A percentile compares a stretch with the other conserved stretches of the same genome.
Evolutionary conservation across 129 eudicot genomes (phyloP).

Genomic region (Oenanthe sinensis): DNA sequence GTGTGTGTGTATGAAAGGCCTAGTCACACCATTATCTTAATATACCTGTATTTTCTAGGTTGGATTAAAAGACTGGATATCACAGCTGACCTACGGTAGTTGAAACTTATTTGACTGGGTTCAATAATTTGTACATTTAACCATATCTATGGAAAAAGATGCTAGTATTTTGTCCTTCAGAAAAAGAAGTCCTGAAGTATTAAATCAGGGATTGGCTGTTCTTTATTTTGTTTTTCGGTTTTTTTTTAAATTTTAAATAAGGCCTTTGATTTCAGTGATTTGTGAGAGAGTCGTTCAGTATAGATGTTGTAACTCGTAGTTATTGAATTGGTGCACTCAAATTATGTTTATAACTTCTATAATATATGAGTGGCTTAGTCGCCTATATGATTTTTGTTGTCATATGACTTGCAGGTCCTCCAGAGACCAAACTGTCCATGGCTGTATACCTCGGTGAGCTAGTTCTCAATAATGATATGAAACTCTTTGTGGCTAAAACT

Average conservation of each 20-base stretch:
- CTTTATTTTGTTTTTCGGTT: not conserved
- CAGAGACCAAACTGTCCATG: slow-evolving; percentile 79
- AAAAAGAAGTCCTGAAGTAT: not conserved
- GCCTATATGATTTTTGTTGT: not conserved
- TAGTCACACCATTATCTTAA: not conserved
- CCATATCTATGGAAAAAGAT: not conserved
- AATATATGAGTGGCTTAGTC: not conserved
- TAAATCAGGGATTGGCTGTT: not conserved
- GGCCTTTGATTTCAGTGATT: not conserved
- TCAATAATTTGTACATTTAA: too few relatives aligned
- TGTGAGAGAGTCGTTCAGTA: not conserved
- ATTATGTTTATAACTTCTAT: not conserved
- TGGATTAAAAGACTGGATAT: not conserved
- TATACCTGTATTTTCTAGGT: not conserved
- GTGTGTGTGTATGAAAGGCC: not conserved
- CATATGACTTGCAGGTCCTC: slow-evolving; percentile 55
- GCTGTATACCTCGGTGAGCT: slow-evolving; percentile 81
- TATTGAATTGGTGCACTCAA: not conserved
- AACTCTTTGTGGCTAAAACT: slow-evolving; percentile 63
- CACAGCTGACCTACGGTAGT: not conserved
- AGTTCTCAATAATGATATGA: slow-evolving; percentile 73
- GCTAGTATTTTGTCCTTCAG: not conserved
- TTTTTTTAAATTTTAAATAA: too few relatives aligned
- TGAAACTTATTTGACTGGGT: not conserved
- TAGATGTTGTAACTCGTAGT: not conserved